These are phyloP conservation scores for Zasmidium cellare DNA, from an alignment of 2,329 filamentous ascomycete genomes.

Conservation along the genomic window DNA sequence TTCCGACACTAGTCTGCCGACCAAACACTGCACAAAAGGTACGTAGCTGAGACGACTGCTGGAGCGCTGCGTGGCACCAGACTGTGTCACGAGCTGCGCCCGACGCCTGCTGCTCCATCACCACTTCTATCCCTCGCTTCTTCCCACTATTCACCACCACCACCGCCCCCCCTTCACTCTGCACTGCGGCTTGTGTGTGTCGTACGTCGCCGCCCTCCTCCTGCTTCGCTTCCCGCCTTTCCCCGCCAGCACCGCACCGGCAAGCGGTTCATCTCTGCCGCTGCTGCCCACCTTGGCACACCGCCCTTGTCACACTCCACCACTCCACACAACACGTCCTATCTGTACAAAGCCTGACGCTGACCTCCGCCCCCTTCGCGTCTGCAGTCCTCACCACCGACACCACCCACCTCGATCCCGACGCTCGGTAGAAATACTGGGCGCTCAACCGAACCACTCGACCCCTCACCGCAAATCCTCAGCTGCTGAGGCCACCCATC, in stretches of 20 bases:
- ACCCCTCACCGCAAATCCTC: slow-evolving; percentile 22
- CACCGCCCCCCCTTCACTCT: slow-evolving; percentile 3
- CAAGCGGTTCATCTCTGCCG: background rate
- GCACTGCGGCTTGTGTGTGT: background rate
- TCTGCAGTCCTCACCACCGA: slow-evolving; percentile 2
- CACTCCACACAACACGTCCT: background rate
- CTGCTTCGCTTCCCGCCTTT: slow-evolving; percentile 1
- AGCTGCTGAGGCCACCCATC: slow-evolving; percentile 24
- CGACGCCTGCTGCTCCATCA: background rate
- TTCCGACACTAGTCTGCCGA: slow-evolving; percentile 1
- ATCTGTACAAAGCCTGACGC: slow-evolving; percentile 6
- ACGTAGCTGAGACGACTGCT: background rate
- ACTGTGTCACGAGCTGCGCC: background rate
- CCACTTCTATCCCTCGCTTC: slow-evolving; percentile 4
- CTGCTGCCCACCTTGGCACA: background rate
- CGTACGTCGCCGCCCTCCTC: background rate
- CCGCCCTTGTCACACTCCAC: slow-evolving; percentile 4
- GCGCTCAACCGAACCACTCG: slow-evolving; percentile 14
- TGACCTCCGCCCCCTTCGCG: slow-evolving; percentile 3
- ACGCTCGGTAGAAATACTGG: slow-evolving; percentile 30
- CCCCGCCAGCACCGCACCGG: slow-evolving; percentile 1
- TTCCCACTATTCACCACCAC: background rate
- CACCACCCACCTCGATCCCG: background rate
- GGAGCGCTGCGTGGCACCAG: background rate
- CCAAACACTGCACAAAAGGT: slow-evolving; percentile 1